Evolutionary conservation across 345 rosid species (phyloP).

Genomic region (Trapa bicornis): DNA sequence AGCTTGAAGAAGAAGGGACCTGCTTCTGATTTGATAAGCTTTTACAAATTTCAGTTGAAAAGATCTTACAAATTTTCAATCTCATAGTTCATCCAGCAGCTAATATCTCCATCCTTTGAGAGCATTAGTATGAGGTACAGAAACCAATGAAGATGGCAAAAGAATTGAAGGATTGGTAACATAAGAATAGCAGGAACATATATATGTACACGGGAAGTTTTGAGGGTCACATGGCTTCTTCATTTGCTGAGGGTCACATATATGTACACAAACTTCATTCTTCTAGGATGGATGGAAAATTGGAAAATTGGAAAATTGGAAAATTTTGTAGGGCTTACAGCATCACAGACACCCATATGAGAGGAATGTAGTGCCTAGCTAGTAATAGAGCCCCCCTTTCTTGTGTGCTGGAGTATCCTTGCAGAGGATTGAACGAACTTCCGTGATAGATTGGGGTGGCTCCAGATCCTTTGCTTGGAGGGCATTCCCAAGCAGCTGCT

Average conservation of each 20-base stretch:
- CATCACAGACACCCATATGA: not conserved
- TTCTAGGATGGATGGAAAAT: not conserved
- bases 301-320: not conserved
- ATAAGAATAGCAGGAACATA: not conserved
- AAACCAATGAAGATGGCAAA: not conserved
- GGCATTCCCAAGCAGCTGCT: slow-evolving; percentile 78
- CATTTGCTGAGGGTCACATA: too few species aligned
- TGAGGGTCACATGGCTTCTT: not conserved
- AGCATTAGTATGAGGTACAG: too few species aligned
- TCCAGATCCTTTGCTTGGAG: slow-evolving; percentile 80
- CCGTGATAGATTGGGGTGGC: slow-evolving; percentile 83
- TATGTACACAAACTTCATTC: too few species aligned
- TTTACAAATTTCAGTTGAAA: too few species aligned
- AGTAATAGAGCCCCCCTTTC: slow-evolving; percentile 54
- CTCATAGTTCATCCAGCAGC: too few species aligned
- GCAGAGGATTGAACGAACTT: slow-evolving; percentile 85
- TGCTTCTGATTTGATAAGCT: too few species aligned
- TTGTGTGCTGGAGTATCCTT: slow-evolving; percentile 69
- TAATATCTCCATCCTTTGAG: too few species aligned
- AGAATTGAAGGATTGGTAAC: not conserved
- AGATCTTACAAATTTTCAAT: too few species aligned
- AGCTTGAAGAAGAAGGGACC: too few species aligned
- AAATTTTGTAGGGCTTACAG: not conserved
- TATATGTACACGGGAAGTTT: not conserved
- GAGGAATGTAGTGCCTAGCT: not conserved